Base-by-base conservation (phyloP, 345 rosid species). In the Ceriops tagal region DNA sequence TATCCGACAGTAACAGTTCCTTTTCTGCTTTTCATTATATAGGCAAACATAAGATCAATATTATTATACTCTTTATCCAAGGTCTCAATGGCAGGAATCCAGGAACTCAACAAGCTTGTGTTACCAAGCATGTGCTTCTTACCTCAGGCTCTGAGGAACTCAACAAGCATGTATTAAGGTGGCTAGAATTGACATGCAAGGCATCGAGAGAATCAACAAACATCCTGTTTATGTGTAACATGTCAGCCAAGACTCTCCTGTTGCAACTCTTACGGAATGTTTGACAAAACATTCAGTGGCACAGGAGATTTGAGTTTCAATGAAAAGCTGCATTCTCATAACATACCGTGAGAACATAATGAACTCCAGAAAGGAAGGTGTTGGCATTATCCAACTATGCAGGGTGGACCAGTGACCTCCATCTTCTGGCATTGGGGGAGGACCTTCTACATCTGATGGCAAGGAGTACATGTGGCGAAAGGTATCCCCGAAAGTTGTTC, bases 351-450 rank as follows among this genome's bases (percentile, higher is more conserved):
- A 83, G 78, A 95, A 95, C 96, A 88, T 92, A 56, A 88, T 66
- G 73, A 88, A 95, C 81, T 95, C 98, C 61, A 95, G 81, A 78
- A 92, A 92, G 65, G 96, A 92, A 68, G 96, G 85, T 55, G 99
- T 95, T 69, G 96, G 99, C 98, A 95, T 92, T 78, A 88, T 96
- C 99, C 99, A 95, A 70, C 96, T 81, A 77, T 95, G 96, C 71
- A 91, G 84, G 65, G 92, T 76, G 71, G 97, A 95, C 99, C 99
- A 95, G 75, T 81, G 80, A 68, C 90, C 86, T 71, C 90, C 92
- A 83, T 89, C 99, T 73, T 81, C 88, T 28, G 97, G 97, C 99
- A 92, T 95, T 58, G 96, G 96, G 16, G 97, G 97, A 76, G 92
- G 96, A 77, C 83, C 93, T 75, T 88, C 96, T 22, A 84, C 46